phyloP scores from a whole-genome alignment of 495 filamentous ascomycete genomes.

The Talaromyces adpressus region DNA sequence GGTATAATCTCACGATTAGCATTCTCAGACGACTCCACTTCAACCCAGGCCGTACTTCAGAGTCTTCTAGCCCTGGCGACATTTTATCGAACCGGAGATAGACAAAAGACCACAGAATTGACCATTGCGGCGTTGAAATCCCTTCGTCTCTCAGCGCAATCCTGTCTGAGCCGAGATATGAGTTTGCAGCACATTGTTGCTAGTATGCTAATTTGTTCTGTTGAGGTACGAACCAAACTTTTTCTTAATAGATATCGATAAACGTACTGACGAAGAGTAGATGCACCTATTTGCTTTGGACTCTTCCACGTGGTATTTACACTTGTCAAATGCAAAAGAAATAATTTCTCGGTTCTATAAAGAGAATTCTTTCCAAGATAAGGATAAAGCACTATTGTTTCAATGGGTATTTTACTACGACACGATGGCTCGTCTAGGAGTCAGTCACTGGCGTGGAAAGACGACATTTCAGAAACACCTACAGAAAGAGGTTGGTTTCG shows the following conservation, averaged over 20 bases:
- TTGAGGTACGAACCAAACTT: not conserved
- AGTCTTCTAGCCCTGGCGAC: not conserved
- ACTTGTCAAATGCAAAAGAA: not conserved
- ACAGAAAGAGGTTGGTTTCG: not conserved
- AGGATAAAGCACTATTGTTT: not conserved
- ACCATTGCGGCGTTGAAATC: not conserved
- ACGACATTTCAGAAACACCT: not conserved
- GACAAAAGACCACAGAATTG: not conserved
- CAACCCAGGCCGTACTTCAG: not conserved
- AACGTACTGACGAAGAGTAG: not conserved
- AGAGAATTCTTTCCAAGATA: not conserved
- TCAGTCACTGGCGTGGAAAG: not conserved
- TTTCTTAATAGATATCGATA: not conserved
- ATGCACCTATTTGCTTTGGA: not conserved
- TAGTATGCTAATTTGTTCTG: not conserved
- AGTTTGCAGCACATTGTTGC: constrained; percentile 2
- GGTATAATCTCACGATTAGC: not conserved
- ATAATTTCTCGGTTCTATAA: not conserved
- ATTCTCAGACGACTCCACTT: not conserved
- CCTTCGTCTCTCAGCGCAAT: not conserved
- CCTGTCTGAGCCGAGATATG: not conserved
- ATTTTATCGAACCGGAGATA: not conserved
- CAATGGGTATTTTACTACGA: constrained; percentile 2
- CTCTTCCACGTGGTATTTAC: not conserved
- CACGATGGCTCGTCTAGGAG: not conserved